phyloP scores from a whole-genome alignment of 2,329 filamentous ascomycete species.

The Fusarium globosum region DNA sequence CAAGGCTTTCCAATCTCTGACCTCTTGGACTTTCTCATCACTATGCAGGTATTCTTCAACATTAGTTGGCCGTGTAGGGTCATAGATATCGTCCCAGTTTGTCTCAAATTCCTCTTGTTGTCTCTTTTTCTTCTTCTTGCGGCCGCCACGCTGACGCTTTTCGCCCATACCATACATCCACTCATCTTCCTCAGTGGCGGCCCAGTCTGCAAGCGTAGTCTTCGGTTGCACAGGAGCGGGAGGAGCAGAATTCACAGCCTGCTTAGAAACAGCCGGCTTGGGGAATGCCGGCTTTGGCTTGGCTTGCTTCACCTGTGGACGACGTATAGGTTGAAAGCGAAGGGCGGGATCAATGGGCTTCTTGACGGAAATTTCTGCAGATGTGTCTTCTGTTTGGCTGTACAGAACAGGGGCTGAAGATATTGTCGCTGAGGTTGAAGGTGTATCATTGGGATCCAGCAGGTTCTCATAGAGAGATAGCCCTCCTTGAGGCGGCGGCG shows the following conservation, averaged over 20 bases:
- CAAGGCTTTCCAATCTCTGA: conserved; percentile 85
- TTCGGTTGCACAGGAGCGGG: conserved; percentile 62
- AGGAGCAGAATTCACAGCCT: conserved; percentile 48
- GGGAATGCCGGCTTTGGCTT: conserved; percentile 71
- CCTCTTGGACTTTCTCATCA: conserved; percentile 83
- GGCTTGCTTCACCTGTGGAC: conserved; percentile 71
- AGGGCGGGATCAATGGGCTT: conserved; percentile 72
- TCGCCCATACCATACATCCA: conserved; percentile 73
- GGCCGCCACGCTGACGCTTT: conserved; percentile 79
- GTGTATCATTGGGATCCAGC: conserved; percentile 68
- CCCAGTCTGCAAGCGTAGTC: conserved; percentile 84
- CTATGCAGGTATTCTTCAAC: conserved; percentile 87
- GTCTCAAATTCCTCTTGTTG: conserved; percentile 65
- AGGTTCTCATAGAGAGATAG: conserved; percentile 88
- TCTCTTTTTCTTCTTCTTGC: conserved; percentile 78
- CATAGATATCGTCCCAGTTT: conserved; percentile 95
- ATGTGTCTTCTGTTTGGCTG: conserved; percentile 62
- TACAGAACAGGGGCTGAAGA: conserved; percentile 81
- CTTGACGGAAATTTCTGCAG: conserved; percentile 63
- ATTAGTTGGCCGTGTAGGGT: conserved; percentile 83
- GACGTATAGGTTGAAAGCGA: conserved; percentile 87
- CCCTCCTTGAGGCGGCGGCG: conserved; percentile 55
- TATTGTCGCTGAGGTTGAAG: conserved; percentile 69
- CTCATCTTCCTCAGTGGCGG: conserved; percentile 80
- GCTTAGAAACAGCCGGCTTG: conserved; percentile 52